Percentiles rank a stretch among this genome's conserved stretches.
Conservation (phyloP, 768 basidiomycete species). For the Neoboletus brunneissimus region DNA sequence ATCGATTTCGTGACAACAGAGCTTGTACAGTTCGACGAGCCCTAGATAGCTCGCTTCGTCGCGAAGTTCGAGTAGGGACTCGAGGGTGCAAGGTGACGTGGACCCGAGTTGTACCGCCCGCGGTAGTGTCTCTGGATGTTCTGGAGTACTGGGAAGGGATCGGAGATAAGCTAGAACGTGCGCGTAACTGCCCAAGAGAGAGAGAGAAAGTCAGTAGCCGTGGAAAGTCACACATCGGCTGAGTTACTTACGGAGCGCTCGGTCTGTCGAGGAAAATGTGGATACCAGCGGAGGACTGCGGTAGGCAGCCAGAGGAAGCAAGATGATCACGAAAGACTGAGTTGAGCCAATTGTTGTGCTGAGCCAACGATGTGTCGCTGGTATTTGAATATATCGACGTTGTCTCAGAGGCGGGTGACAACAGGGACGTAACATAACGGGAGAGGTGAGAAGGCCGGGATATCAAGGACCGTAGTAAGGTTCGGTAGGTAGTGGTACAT, state of each 20-base stretch:
- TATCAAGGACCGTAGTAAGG: constrained; percentile 61
- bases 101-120: constrained; percentile 52
- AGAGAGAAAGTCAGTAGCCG: constrained; percentile 1
- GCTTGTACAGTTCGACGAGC: constrained; percentile 57
- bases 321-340: constrained; percentile 62
- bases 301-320: constrained; percentile 53
- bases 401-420: constrained; percentile 42
- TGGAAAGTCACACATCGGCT: not conserved
- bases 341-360: constrained; percentile 37
- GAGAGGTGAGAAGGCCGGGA: constrained; percentile 70
- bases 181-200: constrained; percentile 47
- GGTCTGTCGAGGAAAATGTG: constrained; percentile 80
- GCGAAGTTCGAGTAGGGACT: constrained; percentile 68
- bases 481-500: constrained; percentile 60
- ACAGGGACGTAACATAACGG: constrained; percentile 49
- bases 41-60: constrained; percentile 79
- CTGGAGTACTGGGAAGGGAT: constrained; percentile 44
- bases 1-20: constrained; percentile 68
- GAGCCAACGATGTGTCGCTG: constrained; percentile 35
- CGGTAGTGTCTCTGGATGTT: constrained; percentile 54
- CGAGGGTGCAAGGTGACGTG: constrained; percentile 49
- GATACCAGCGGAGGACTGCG: constrained; percentile 44
- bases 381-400: constrained; percentile 56
- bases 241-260: constrained; percentile 67
- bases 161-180: constrained; percentile 75